Evolutionary conservation across 2,329 filamentous ascomycete species (phyloP).

Genomic region (Arthroderma sp.): DNA sequence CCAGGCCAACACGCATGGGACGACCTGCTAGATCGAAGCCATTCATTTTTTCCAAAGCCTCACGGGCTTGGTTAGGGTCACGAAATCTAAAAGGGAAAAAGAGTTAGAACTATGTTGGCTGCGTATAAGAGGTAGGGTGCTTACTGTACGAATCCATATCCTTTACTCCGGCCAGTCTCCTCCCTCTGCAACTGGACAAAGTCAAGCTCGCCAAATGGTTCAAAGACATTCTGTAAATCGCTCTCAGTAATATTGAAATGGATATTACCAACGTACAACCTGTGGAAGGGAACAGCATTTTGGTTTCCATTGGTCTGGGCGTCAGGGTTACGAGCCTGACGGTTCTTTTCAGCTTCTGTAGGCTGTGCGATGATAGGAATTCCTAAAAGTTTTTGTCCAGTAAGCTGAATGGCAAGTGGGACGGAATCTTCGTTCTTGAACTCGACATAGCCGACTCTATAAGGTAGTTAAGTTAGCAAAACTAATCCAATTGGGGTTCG

Average conservation of each 20-base stretch:
- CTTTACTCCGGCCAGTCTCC: slow-evolving; percentile 75
- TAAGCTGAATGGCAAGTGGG: slow-evolving; percentile 86
- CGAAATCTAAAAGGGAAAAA: slow-evolving; percentile 50
- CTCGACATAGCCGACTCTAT: slow-evolving; percentile 95
- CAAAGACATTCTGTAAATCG: slow-evolving; percentile 91
- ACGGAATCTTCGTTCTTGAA: slow-evolving; percentile 96
- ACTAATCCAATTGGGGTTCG: too few relatives aligned
- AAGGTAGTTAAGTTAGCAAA: slow-evolving; percentile 24
- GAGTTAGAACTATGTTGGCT: neutral
- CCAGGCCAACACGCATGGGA: slow-evolving; percentile 94
- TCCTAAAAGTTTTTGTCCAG: slow-evolving; percentile 94
- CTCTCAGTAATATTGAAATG: slow-evolving; percentile 98
- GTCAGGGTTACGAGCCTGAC: slow-evolving; percentile 77
- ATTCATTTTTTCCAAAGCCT: slow-evolving; percentile 98
- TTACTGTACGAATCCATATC: slow-evolving; percentile 98
- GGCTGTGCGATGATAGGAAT: slow-evolving; percentile 97
- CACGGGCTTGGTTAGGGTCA: slow-evolving; percentile 78
- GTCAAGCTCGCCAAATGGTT: slow-evolving; percentile 93
- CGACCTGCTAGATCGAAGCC: slow-evolving; percentile 95
- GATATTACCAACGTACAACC: slow-evolving; percentile 97
- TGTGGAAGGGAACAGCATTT: slow-evolving; percentile 87
- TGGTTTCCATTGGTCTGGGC: slow-evolving; percentile 56
- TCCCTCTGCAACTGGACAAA: slow-evolving; percentile 97
- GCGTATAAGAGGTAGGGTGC: slow-evolving; percentile 26
- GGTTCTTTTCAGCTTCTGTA: slow-evolving; percentile 98